A percentile compares a stretch with the other conserved stretches of the same genome.
Conservation (phyloP, 73 alveolate genomes). For the Tetrahymena malaccensis region DNA sequence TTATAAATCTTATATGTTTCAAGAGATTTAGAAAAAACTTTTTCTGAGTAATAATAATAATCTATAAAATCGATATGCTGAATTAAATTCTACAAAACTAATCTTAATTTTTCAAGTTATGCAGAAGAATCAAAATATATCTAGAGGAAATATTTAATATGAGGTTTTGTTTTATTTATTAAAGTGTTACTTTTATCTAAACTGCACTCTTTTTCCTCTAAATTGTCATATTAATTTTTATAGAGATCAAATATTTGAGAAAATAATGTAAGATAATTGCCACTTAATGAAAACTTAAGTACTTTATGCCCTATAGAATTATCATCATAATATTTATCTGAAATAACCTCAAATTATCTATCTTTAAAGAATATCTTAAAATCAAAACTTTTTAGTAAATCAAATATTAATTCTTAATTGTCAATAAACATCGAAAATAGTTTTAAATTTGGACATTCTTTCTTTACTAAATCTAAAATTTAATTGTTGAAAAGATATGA, state of each 20-base stretch:
- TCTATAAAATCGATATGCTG: neutral
- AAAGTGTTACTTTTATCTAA: neutral
- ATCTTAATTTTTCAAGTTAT: neutral
- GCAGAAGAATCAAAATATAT: neutral
- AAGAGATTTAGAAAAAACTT: neutral
- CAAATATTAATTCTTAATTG: no score
- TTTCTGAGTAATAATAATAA: neutral
- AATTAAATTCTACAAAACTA: no score
- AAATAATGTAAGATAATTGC: neutral
- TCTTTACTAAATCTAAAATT: neutral
- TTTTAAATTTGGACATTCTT: neutral
- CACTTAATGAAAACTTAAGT: neutral
- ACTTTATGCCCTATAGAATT: neutral
- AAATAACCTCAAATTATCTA: neutral
- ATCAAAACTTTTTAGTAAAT: neutral
- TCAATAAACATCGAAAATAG: neutral
- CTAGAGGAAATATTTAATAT: neutral
- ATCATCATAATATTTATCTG: neutral
- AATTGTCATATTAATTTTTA: neutral
- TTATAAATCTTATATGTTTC: neutral
- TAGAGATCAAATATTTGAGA: neutral
- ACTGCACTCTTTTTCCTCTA: neutral
- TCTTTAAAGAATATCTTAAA: neutral
- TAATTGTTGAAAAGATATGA: no score
- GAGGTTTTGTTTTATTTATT: no score